Base-by-base conservation (phyloP, 106 monocot species). In the Triglochin maritima region DNA sequence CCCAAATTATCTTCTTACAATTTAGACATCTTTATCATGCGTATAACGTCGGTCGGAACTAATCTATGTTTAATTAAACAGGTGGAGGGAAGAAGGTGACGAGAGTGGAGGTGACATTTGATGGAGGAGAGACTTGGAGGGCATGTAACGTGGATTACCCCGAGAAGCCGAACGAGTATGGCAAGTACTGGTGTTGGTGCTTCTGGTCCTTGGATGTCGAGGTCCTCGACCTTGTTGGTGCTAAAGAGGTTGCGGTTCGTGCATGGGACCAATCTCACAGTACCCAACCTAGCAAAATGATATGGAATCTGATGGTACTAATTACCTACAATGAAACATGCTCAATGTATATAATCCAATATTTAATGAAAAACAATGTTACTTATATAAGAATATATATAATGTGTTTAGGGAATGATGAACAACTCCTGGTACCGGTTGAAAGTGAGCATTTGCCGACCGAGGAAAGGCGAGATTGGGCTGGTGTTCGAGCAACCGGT, bases 161-260 rank as follows among this genome's bases (percentile, higher is more conserved):
- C 2, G 96, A 98, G 77, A 84, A 81, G 69, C 88, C 96, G 13
- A 98, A 72, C 78, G 86, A 84, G 80, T 88, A 88, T 50, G 96
- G 96, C 17, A 98, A 86, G 69, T 98, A 88, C 75, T 98, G 96
- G 96, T 98, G 96, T 77, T 98, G 96, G 96, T 91, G 96, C 72
- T 98, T 98, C 77, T 98, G 96, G 96, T 88, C 81, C 9, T 46
- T 91, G 41, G 77, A 88, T 2, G 78, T 98, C 1, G 86, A 91
- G 57, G 72, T 82, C 15, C 60, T 80, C 12, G 85, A 83, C 68
- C 72, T 98, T 47, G 72, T 98, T 49, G 76, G 79, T 2, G 75
- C 90, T 61, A 85, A 91, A 54, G 91, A 82, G 14, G 62, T 91
- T 11, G 88, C 91, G 44, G 96, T 96, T 44, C 79, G 96, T 2